Evolutionary conservation across 2,329 filamentous ascomycete species (phyloP).

Genomic region (Teratosphaeria zuluensis): DNA sequence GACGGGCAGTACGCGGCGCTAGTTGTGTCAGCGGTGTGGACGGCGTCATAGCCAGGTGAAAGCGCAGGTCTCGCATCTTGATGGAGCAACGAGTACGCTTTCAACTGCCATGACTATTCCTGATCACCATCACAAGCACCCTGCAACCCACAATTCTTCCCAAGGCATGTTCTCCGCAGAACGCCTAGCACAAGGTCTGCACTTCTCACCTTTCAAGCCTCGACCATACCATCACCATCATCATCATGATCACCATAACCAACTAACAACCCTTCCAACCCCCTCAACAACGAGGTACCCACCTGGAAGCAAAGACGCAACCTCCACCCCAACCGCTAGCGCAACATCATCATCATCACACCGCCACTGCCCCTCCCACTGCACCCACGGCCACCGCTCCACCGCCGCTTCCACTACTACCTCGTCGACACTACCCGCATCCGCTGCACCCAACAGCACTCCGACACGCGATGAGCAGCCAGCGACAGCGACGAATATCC

Average conservation of each 20-base stretch:
- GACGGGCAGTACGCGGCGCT: slow-evolving; percentile 2
- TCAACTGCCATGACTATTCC: not conserved
- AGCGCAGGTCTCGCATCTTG: not conserved
- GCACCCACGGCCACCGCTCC: not conserved
- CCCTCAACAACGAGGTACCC: not conserved
- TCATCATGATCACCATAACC: not conserved
- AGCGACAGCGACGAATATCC: not conserved
- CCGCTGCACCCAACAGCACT: not conserved
- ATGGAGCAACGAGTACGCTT: not conserved
- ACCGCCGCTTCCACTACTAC: not conserved
- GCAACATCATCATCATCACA: not conserved
- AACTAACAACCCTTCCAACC: not conserved
- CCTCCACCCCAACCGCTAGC: not conserved
- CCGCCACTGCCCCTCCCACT: not conserved
- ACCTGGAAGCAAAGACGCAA: not conserved
- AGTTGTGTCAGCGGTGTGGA: not conserved
- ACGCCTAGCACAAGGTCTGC: not conserved
- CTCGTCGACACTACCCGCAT: no score
- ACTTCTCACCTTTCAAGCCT: not conserved
- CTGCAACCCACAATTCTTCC: not conserved
- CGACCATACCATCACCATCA: not conserved
- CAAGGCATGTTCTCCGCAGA: not conserved
- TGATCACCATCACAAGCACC: not conserved
- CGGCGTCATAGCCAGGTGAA: not conserved
- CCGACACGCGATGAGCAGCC: not conserved